phyloP scores from a whole-genome alignment of 163 green algal species.

The Volvox carteri region DNA sequence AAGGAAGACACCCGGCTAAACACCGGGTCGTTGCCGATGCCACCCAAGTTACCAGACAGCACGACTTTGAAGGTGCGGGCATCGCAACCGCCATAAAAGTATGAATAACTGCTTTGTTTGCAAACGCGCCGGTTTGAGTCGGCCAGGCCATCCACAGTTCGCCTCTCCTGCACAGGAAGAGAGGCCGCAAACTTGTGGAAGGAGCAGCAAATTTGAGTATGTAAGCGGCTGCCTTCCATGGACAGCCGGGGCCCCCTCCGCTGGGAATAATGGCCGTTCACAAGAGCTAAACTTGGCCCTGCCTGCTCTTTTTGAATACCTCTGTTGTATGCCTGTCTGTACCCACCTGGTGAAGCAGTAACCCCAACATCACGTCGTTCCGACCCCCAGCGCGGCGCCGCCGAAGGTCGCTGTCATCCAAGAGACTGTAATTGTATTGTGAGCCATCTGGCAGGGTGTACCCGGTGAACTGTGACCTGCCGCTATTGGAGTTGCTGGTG shows the following conservation, averaged over 20 bases:
- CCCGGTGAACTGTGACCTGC: background rate
- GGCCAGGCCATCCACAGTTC: background rate
- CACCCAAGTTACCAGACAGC: background rate
- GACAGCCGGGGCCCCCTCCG: no score
- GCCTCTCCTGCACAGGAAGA: background rate
- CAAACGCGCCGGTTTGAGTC: background rate
- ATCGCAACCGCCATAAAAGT: slow-evolving; percentile 23
- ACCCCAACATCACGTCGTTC: slow-evolving; percentile 35
- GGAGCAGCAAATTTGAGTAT: no score
- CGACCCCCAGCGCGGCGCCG: background rate
- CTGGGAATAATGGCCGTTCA: no score
- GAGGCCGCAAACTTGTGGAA: no score
- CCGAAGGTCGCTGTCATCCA: background rate
- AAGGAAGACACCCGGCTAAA: slow-evolving; percentile 1
- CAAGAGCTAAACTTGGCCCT: no score
- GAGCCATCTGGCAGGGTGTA: background rate
- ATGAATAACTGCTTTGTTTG: background rate
- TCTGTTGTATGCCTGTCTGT: background rate
- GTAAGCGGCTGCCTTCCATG: no score
- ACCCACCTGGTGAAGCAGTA: slow-evolving; percentile 44
- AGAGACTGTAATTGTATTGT: slow-evolving; percentile 22
- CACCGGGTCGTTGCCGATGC: slow-evolving; percentile 42
- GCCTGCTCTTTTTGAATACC: no score
- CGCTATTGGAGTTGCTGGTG: no score
- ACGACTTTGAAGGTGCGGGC: background rate